Base-by-base conservation (phyloP, 2,329 filamentous ascomycete species). In the Botrytis squamosa region DNA sequence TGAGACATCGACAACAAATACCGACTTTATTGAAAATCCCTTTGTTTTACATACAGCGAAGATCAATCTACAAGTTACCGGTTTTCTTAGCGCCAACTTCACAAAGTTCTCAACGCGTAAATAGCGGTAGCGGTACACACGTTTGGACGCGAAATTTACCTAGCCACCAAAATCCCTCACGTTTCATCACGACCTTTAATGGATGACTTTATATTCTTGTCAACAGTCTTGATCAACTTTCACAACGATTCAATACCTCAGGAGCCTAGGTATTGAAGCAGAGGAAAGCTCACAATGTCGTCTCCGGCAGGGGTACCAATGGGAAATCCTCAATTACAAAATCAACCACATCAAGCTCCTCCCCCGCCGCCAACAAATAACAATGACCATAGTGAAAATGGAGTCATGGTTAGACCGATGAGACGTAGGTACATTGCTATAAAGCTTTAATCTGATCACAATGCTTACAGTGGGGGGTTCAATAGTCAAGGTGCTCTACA, bases 401-500 rank as follows among this genome's bases (percentile, higher is more conserved):
- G 88, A 75, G 83, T 90, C 74, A 87, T 89, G 80, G 36, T 79
- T 36, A 77, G 75, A 64, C 76, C 76, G 60, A 92, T 93, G 89
- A 90, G 90, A 83, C 86, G 90, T 92, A 89, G 82, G 90, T 84
- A 67, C 68, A 73, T 40, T 73, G 20, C 36, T 42, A 52, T 33
- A 63, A 68, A 55, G n/a, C 40, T 57, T 66, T 25, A 66, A 42
- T 33, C 12, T 57, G 36, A 40, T 36, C 38, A 57, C 18, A 70
- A 62, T 75, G 73, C 76, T 80, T 75, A 80, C 68, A 46, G 33
- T 49, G 40, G 74, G 75, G 44, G 33, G 38, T 63, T 69, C 60
- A 77, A 77, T 83, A 97, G 95, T 98, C 83, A 98, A 98, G 87
- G 92, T 98, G 68, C 91, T 97, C 75, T 99, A 98, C 84, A 97